Conservation (phyloP, 768 basidiomycete species). For the Hysterangium stoloniferum region DNA sequence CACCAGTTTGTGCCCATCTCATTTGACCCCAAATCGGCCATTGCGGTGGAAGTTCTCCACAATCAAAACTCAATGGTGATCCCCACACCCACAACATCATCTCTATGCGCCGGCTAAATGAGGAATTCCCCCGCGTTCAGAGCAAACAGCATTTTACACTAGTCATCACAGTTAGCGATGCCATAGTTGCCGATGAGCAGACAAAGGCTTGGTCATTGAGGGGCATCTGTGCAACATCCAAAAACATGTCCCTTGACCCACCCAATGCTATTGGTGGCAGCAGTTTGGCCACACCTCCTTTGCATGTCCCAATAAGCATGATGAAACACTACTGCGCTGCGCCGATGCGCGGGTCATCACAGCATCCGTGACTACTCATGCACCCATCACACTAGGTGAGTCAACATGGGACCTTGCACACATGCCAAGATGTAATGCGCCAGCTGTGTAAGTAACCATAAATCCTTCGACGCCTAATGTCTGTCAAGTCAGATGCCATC, state of each 20-base stretch:
- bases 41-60: not conserved
- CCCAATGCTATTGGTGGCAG: not conserved
- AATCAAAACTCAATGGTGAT: not conserved
- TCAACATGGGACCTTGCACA: not conserved
- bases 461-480: not conserved
- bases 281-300: too few relatives aligned
- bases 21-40: not conserved
- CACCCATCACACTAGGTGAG: not conserved
- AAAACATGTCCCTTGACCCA: not conserved
- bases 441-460: not conserved
- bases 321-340: too few relatives aligned
- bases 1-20: not conserved
- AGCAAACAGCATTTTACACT: not conserved
- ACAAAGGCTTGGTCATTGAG: not conserved
- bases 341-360: not conserved
- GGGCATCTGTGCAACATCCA: not conserved
- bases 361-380: not conserved
- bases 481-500: not conserved
- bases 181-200: not conserved
- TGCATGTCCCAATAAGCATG: too few relatives aligned
- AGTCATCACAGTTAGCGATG: not conserved
- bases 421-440: not conserved
- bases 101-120: not conserved
- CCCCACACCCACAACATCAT: not conserved
- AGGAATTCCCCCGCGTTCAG: not conserved